These are phyloP conservation scores for Cladosporium halotolerans DNA, from an alignment of 2,329 filamentous ascomycete species.

Conservation along the genomic window DNA sequence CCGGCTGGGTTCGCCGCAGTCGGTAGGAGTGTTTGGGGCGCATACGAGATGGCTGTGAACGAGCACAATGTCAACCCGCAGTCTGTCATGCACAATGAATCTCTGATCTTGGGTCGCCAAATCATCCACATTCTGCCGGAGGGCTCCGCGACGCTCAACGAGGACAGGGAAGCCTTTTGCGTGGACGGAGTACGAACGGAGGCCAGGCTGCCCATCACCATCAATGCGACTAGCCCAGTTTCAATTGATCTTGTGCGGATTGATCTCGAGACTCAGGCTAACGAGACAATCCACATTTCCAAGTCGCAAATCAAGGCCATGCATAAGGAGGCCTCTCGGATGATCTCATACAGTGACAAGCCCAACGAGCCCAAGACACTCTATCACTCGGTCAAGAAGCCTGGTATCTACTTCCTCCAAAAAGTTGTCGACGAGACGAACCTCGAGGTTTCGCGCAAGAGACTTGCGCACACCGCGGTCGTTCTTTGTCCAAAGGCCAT, in stretches of 20 bases:
- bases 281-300: conserved; percentile 72
- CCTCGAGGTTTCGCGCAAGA: conserved; percentile 53
- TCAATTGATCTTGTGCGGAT: conserved; percentile 82
- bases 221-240: conserved; percentile 88
- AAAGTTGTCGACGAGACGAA: conserved; percentile 91
- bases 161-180: conserved; percentile 73
- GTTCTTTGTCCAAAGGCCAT: conserved; percentile 76
- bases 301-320: conserved; percentile 69
- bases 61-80: conserved; percentile 86
- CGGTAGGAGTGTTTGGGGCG: conserved; percentile 76
- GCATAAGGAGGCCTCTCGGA: conserved; percentile 62
- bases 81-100: conserved; percentile 82
- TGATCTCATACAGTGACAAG: conserved; percentile 41
- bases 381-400: conserved; percentile 71
- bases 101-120: conserved; percentile 89
- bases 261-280: conserved; percentile 72
- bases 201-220: conserved; percentile 71
- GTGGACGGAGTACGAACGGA: conserved; percentile 58
- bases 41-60: conserved; percentile 81
- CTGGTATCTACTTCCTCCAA: conserved; percentile 77
- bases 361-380: conserved; percentile 42
- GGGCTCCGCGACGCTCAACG: conserved; percentile 82
- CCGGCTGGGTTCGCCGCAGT: conserved; percentile 66
- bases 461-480: conserved; percentile 77
- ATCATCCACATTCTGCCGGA: conserved; percentile 97